Conservation (phyloP, 306 rosid genomes). For the Vigna hirtella region DNA sequence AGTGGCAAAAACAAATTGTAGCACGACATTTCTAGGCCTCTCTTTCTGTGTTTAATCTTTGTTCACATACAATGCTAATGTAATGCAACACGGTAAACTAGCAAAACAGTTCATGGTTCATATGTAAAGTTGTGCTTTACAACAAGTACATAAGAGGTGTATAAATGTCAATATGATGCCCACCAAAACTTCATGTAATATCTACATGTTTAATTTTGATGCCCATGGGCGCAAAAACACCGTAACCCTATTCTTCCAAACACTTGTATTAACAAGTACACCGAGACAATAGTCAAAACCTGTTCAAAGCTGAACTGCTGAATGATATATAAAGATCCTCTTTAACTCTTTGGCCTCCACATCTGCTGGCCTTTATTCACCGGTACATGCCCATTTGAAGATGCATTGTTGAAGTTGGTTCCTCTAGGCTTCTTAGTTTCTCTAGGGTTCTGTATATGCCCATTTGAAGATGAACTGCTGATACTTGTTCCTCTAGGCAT, state of each 20-base stretch:
- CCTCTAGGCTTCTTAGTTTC: neutral
- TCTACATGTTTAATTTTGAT: neutral
- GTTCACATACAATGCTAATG: neutral
- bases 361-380: slow-evolving; percentile 50
- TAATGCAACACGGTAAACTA: neutral
- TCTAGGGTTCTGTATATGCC: neutral
- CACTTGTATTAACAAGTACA: slow-evolving; percentile 29
- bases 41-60: neutral
- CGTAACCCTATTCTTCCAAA: slow-evolving; percentile 22
- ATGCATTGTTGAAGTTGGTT: slow-evolving; percentile 30
- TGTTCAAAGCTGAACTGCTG: slow-evolving; percentile 13
- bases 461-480: neutral
- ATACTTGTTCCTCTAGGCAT: neutral
- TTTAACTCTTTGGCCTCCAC: slow-evolving; percentile 61
- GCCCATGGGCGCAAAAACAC: slow-evolving; percentile 15
- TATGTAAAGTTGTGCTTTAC: slow-evolving; percentile 18
- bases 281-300: slow-evolving; percentile 19
- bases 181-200: slow-evolving; percentile 23
- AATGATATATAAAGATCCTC: neutral
- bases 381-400: slow-evolving; percentile 39
- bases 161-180: slow-evolving; percentile 17
- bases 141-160: slow-evolving; percentile 4
- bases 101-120: slow-evolving; percentile 9
- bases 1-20: too few species aligned
- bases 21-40: too few species aligned